A percentile compares a stretch with the other conserved stretches of the same genome.
Evolutionary conservation across 2,329 filamentous ascomycete species (phyloP).

Genomic region (Lecanosticta acicola): DNA sequence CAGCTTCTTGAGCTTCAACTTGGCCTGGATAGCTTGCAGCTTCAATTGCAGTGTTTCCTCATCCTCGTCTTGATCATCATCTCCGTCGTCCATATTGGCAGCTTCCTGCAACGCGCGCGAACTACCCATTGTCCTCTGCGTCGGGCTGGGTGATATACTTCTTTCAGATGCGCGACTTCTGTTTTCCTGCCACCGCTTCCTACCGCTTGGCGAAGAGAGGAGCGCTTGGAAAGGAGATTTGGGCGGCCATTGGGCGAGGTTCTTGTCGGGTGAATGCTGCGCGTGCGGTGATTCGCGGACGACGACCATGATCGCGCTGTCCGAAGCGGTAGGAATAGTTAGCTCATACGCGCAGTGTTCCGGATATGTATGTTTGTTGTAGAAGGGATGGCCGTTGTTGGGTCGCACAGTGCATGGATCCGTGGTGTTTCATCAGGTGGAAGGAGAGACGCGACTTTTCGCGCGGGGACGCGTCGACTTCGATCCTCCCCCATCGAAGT

Average conservation of each 20-base stretch:
- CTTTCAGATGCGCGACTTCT: slow-evolving; percentile 47
- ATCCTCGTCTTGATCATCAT: slow-evolving; percentile 47
- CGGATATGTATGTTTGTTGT: slow-evolving; percentile 5
- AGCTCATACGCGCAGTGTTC: background rate
- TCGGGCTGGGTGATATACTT: slow-evolving; percentile 54
- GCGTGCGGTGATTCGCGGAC: slow-evolving; percentile 45
- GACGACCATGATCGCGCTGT: slow-evolving; percentile 34
- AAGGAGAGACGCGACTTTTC: slow-evolving; percentile 7
- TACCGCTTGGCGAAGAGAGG: slow-evolving; percentile 68
- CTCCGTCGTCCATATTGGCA: slow-evolving; percentile 23
- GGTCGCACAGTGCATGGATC: background rate
- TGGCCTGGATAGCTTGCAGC: slow-evolving; percentile 81
- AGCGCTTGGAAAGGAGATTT: slow-evolving; percentile 58
- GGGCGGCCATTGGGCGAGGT: slow-evolving; percentile 53
- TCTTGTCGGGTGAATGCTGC: slow-evolving; percentile 40
- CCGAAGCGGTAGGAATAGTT: background rate
- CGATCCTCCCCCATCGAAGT: slow-evolving; percentile 2
- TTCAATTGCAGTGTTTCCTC: slow-evolving; percentile 86
- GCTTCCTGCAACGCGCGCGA: slow-evolving; percentile 27
- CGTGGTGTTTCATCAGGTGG: background rate
- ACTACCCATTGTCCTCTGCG: slow-evolving; percentile 22
- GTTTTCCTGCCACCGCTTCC: slow-evolving; percentile 65
- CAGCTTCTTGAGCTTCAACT: slow-evolving; percentile 78
- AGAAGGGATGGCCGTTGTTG: background rate
- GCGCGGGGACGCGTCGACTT: slow-evolving; percentile 7